Evolutionary conservation across 2,329 filamentous ascomycete species (phyloP), one percentile per base, ranked within the genome.

Genomic region (Tolypocladium ophioglossoides): DNA sequence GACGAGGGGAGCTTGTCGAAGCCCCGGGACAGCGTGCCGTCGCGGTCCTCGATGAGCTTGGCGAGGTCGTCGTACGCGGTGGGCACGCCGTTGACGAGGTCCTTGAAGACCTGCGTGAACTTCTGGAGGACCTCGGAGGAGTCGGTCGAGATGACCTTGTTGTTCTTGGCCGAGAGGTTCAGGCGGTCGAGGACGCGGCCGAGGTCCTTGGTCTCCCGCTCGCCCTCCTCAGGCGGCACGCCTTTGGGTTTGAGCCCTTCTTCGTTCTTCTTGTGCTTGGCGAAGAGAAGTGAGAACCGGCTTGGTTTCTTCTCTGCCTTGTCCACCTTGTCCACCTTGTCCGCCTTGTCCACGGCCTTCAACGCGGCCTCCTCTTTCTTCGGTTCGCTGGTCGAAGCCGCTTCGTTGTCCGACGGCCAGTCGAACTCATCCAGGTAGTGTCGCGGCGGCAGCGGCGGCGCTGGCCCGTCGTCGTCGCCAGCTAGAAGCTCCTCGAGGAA

Each of bases 41-140:
- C 80, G 56, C 77, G 77, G 64, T 85, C 80, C 56, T 84, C 79
- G 46, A 86, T 69, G 24, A 86, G 76, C 16, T 66, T 63, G 3
- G 76, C 83, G n/a, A 99, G 84, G 67, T 99, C 94, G 65, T 87
- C 80, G 69, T 95, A 96, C 3, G 94, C 94, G 0, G 92, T 96
- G 3, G 94, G 94, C 2, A 90, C 94, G 57, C 94, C 94, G 66
- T 91, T 91, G 63, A 94, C 82, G 18, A 96, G 80, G 67, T 99
- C 94, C 67, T 92, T 94, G 65, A 99, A 87, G 37, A 96, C 85
- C 54, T 91, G 77, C 1, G 90, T 95, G 77, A 99, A 99, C 58
- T 85, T 83, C 53, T 84, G 81, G 52, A 96, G 81, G 34, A 96
- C 79, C 58, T 89, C 86, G 57, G 90, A 84, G 0, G 89, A 92